These are phyloP conservation scores for Fusarium sp. DNA, from an alignment of 2,329 filamentous ascomycete genomes.

Conservation along the genomic window DNA sequence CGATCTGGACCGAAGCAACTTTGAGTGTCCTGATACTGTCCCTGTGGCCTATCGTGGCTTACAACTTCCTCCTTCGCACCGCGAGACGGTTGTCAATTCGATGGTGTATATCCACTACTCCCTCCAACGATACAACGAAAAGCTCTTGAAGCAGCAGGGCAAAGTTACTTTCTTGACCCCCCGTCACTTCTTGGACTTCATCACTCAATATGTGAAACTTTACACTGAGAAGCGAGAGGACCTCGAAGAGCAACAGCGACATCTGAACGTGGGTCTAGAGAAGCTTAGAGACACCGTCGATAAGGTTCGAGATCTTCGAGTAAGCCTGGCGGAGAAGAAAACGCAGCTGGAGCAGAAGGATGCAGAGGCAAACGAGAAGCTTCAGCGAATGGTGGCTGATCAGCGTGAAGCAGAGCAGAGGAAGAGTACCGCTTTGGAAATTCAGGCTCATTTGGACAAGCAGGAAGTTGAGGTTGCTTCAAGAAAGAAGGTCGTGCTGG, in stretches of 20 bases:
- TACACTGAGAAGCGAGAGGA: slow-evolving; percentile 99
- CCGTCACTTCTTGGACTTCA: slow-evolving; percentile 97
- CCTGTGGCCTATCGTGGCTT: slow-evolving; percentile 92
- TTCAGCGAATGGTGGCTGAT: slow-evolving; percentile 96
- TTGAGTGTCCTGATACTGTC: slow-evolving; percentile 87
- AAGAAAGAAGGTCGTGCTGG: slow-evolving; percentile 84
- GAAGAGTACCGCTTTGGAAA: slow-evolving; percentile 87
- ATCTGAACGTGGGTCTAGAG: slow-evolving; percentile 97
- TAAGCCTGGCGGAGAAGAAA: slow-evolving; percentile 94
- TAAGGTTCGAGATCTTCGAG: slow-evolving; percentile 92
- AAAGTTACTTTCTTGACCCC: slow-evolving; percentile 94
- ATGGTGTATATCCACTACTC: slow-evolving; percentile 99
- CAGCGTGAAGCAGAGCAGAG: slow-evolving; percentile 94
- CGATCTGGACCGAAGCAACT: slow-evolving; percentile 90
- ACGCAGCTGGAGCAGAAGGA: slow-evolving; percentile 93
- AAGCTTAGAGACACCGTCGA: slow-evolving; percentile 97
- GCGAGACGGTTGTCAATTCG: slow-evolving; percentile 92
- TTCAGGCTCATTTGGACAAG: slow-evolving; percentile 86
- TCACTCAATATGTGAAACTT: slow-evolving; percentile 95
- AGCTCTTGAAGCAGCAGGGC: slow-evolving; percentile 90
- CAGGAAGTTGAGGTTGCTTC: slow-evolving; percentile 89
- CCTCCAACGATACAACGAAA: slow-evolving; percentile 87
- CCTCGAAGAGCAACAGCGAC: slow-evolving; percentile 96
- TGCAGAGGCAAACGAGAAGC: slow-evolving; percentile 94
- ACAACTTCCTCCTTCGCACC: slow-evolving; percentile 85